A percentile compares a stretch with the other conserved stretches of the same genome.
Evolutionary conservation across 208 protist genomes (phyloP).

Genomic region (Tetramitus jugosus): DNA sequence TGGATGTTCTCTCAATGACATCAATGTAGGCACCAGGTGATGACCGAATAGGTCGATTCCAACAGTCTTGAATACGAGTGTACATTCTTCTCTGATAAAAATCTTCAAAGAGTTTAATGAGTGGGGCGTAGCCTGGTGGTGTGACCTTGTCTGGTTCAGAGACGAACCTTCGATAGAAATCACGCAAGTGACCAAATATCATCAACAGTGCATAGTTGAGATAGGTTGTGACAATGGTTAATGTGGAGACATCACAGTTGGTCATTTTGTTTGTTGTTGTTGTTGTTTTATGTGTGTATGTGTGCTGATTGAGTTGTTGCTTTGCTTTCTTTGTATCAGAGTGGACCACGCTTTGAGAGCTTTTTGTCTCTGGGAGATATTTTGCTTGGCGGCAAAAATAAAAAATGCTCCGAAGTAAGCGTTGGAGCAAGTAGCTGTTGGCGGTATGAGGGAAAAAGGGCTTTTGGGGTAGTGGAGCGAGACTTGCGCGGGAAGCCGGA

Average conservation of each 20-base stretch:
- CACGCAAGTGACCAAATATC: conserved; percentile 49
- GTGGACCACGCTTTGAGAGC: too few relatives aligned
- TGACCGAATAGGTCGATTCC: conserved; percentile 75
- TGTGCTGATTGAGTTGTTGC: too few relatives aligned
- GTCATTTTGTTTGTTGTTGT: conserved; percentile 19
- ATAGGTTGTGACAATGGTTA: conserved; percentile 48
- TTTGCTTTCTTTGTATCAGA: too few relatives aligned
- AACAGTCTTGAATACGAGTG: conserved; percentile 72
- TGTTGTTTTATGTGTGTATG: too few relatives aligned
- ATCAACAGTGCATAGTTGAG: conserved; percentile 50
- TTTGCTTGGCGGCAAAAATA: too few relatives aligned
- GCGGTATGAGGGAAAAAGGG: too few relatives aligned
- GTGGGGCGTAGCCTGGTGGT: conserved; percentile 75
- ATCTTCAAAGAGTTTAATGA: conserved; percentile 84
- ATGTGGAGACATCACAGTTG: conserved; percentile 33
- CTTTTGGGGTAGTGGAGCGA: too few relatives aligned
- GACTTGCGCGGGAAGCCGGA: too few relatives aligned
- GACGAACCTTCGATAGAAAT: conserved; percentile 53
- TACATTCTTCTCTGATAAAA: conserved; percentile 86
- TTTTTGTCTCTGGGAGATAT: too few relatives aligned
- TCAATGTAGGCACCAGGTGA: conserved; percentile 78
- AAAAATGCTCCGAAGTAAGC: too few relatives aligned
- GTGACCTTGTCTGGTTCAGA: conserved; percentile 29
- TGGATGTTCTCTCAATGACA: conserved; percentile 72
- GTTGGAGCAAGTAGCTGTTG: too few relatives aligned